These are phyloP conservation scores for Pichia thaimueangensis DNA, from an alignment of 805 yeast genomes.

Conservation along the genomic window DNA sequence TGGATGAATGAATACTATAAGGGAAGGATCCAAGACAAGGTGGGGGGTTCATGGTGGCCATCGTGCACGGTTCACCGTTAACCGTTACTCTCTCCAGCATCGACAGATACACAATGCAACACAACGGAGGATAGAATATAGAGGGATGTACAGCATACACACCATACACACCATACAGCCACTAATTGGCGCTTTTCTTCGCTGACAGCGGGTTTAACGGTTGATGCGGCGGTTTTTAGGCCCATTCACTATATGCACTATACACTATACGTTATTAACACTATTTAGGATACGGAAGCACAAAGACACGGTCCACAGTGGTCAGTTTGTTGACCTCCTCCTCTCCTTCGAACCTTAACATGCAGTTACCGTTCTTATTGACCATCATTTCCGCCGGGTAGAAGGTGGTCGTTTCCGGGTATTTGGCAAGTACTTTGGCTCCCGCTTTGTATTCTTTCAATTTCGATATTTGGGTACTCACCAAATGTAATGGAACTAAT, in stretches of 20 bases:
- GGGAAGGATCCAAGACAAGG: no score
- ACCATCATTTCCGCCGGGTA: conserved; percentile 92
- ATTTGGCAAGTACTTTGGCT: conserved; percentile 80
- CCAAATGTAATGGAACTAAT: conserved; percentile 46
- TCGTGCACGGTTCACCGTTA: no score
- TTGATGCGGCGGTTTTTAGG: no score
- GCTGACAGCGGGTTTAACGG: no score
- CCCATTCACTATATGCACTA: neutral
- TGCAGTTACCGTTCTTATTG: conserved; percentile 67
- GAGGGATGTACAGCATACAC: no score
- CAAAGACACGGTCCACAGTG: conserved; percentile 80
- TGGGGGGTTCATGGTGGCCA: no score
- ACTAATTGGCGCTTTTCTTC: no score
- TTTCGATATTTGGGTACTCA: conserved; percentile 16
- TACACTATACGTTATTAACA: neutral
- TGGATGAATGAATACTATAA: no score
- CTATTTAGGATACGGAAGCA: conserved; percentile 58
- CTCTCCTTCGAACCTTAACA: conserved; percentile 89
- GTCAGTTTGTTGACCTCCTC: conserved; percentile 96
- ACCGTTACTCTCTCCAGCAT: no score
- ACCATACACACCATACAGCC: no score
- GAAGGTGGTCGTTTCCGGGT: conserved; percentile 96
- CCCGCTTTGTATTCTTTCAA: conserved; percentile 62
- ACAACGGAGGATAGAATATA: no score
- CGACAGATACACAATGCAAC: no score